phyloP scores from a whole-genome alignment of 768 basidiomycete genomes.

The Trametes cubensis region DNA sequence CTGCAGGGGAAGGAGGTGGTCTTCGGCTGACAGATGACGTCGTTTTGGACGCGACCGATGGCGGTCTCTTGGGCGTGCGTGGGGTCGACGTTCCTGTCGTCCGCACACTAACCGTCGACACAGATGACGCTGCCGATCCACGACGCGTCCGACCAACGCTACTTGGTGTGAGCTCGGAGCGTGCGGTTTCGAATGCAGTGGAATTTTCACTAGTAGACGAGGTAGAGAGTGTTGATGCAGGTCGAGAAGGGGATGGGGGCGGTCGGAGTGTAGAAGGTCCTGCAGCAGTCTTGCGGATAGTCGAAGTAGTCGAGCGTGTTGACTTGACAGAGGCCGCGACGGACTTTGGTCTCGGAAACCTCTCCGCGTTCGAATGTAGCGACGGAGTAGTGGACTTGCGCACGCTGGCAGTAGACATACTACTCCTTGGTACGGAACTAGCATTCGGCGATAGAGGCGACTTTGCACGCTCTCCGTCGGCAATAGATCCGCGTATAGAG shows the following conservation, averaged over 20 bases:
- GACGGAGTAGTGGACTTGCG: constrained; percentile 19
- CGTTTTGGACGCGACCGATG: constrained; percentile 30
- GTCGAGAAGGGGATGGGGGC: constrained; percentile 28
- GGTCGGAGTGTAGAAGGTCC: constrained; percentile 33
- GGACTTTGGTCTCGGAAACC: constrained; percentile 29
- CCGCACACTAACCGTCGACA: constrained; percentile 35
- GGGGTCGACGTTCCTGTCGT: constrained; percentile 32
- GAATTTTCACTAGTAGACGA: constrained; percentile 42
- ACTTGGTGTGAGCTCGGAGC: constrained; percentile 39
- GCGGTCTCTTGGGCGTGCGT: constrained; percentile 26
- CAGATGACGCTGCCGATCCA: constrained; percentile 36
- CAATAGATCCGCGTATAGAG: constrained; percentile 23
- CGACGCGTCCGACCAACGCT: constrained; percentile 36
- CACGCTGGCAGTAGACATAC: constrained; percentile 13
- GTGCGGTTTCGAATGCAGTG: constrained; percentile 50
- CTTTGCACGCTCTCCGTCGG: constrained; percentile 18
- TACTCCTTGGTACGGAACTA: constrained; percentile 17
- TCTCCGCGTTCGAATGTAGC: constrained; percentile 23
- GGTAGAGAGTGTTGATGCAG: constrained; percentile 23
- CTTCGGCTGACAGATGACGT: constrained; percentile 25
- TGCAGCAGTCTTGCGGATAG: constrained; percentile 37
- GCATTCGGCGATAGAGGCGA: constrained; percentile 21
- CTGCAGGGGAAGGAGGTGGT: constrained; percentile 26
- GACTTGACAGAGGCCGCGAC: constrained; percentile 40
- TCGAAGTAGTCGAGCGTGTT: constrained; percentile 41